Evolutionary conservation across 129 eudicot species (phyloP).

Genomic region (Chrysanthemum lavandulifolium): DNA sequence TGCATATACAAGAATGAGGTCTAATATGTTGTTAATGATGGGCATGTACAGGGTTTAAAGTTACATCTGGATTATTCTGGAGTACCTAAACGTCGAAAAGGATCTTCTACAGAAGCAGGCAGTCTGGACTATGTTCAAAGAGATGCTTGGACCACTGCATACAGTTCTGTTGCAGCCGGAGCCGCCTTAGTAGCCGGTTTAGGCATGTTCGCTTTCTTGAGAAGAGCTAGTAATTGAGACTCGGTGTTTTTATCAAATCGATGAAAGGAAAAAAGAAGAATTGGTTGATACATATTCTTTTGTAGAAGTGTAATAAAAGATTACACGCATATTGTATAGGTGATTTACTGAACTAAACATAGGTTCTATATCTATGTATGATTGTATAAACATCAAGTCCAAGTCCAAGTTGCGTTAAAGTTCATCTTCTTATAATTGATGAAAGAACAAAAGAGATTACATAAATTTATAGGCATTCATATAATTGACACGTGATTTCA

Average conservation of each 20-base stretch:
- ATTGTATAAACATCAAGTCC: too few relatives aligned
- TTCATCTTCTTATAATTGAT: too few relatives aligned
- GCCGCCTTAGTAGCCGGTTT: constrained; percentile 91
- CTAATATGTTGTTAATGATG: constrained; percentile 19
- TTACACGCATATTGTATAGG: neutral
- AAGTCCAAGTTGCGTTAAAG: too few relatives aligned
- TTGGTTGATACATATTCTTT: constrained; percentile 1
- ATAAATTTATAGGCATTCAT: too few relatives aligned
- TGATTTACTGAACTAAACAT: neutral
- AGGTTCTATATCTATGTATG: neutral
- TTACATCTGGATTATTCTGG: constrained; percentile 79
- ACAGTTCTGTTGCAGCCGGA: constrained; percentile 89
- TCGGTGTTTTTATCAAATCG: neutral
- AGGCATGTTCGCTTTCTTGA: constrained; percentile 79
- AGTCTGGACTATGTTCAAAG: constrained; percentile 53
- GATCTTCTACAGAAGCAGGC: constrained; percentile 38
- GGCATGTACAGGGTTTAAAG: constrained; percentile 63
- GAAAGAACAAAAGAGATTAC: too few relatives aligned
- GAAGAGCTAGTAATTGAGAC: constrained; percentile 56
- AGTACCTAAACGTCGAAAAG: constrained; percentile 43
- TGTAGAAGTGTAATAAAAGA: neutral
- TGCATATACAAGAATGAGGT: constrained; percentile 4
- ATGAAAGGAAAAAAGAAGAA: neutral
- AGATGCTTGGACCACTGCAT: constrained; percentile 93
- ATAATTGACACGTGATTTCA: too few relatives aligned